These are phyloP conservation scores for Drosera capensis DNA, from an alignment of 148 eudicot species.

Conservation along the genomic window DNA sequence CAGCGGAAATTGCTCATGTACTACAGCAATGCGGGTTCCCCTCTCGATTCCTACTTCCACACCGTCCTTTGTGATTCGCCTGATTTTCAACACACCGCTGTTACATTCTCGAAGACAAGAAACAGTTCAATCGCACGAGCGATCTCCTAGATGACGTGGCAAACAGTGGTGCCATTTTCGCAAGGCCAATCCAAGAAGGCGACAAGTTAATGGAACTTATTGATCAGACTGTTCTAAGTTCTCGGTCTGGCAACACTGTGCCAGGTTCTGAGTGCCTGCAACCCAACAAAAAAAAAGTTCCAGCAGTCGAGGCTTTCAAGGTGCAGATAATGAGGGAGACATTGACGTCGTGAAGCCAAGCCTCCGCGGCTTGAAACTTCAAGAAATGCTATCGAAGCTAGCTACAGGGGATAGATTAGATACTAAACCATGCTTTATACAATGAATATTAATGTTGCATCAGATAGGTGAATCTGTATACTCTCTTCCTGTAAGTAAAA, in stretches of 20 bases:
- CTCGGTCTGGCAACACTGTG: slow-evolving; percentile 5
- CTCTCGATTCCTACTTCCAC: slow-evolving; percentile 31
- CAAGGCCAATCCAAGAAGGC: slow-evolving; percentile 10
- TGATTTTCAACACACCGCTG: slow-evolving; percentile 17
- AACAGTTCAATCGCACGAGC: neutral
- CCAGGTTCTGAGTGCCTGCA: slow-evolving; percentile 23
- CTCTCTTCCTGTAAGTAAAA: no score
- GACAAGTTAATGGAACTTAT: slow-evolving; percentile 9
- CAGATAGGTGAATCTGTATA: no score
- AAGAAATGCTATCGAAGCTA: slow-evolving; percentile 1
- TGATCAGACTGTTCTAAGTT: slow-evolving; percentile 14
- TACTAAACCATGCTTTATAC: neutral
- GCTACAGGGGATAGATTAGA: neutral
- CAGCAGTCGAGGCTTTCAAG: neutral
- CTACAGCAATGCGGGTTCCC: slow-evolving; percentile 14
- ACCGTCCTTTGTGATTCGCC: slow-evolving; percentile 33
- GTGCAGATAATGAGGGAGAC: slow-evolving; percentile 10
- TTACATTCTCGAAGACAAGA: slow-evolving; percentile 5
- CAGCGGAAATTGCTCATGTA: slow-evolving; percentile 33
- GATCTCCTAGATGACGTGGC: slow-evolving; percentile 6
- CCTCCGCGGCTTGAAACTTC: slow-evolving; percentile 13
- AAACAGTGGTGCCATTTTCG: slow-evolving; percentile 9
- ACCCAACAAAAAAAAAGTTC: neutral
- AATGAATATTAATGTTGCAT: no score
- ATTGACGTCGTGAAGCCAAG: slow-evolving; percentile 16